phyloP scores from a whole-genome alignment of 352 stramenopile species.

The Phytophthora syringae region DNA sequence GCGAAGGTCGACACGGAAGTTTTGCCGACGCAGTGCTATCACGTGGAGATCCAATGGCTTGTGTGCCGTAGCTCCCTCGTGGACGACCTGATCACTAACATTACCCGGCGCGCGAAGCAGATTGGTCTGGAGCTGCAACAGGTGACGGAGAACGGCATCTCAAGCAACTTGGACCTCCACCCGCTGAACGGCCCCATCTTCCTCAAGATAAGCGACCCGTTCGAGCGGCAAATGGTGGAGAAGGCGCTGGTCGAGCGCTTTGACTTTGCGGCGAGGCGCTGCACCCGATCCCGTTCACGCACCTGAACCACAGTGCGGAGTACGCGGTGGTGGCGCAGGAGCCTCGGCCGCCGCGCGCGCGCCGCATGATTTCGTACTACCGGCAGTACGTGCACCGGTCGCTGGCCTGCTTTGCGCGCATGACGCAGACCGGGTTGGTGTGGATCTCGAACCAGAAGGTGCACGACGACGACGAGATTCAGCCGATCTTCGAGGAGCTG shows the following conservation, averaged over 20 bases:
- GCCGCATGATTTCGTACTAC: constrained; percentile 58
- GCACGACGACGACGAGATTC: constrained; percentile 67
- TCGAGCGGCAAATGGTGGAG: constrained; percentile 68
- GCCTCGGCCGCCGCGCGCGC: constrained; percentile 25
- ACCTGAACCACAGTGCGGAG: constrained; percentile 63
- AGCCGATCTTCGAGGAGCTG: constrained; percentile 74
- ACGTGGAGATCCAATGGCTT: constrained; percentile 88
- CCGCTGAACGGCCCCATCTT: constrained; percentile 82
- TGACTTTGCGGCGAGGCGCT: constrained; percentile 74
- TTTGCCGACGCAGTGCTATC: constrained; percentile 71
- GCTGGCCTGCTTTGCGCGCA: constrained; percentile 68
- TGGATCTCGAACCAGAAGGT: constrained; percentile 87
- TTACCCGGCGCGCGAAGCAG: constrained; percentile 77
- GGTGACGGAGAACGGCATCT: constrained; percentile 79
- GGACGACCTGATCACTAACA: constrained; percentile 79
- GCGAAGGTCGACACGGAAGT: constrained; percentile 80
- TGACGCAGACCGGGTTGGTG: constrained; percentile 79
- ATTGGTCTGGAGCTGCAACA: constrained; percentile 75
- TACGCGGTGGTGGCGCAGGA: constrained; percentile 55
- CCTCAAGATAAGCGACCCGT: constrained; percentile 53
- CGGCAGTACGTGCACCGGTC: constrained; percentile 74
- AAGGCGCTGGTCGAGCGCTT: constrained; percentile 62
- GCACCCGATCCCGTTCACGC: constrained; percentile 60
- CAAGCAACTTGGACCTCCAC: constrained; percentile 81
- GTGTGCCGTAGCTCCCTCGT: constrained; percentile 84